phyloP scores from a whole-genome alignment of 129 eudicot genomes.

The Logfia minima region DNA sequence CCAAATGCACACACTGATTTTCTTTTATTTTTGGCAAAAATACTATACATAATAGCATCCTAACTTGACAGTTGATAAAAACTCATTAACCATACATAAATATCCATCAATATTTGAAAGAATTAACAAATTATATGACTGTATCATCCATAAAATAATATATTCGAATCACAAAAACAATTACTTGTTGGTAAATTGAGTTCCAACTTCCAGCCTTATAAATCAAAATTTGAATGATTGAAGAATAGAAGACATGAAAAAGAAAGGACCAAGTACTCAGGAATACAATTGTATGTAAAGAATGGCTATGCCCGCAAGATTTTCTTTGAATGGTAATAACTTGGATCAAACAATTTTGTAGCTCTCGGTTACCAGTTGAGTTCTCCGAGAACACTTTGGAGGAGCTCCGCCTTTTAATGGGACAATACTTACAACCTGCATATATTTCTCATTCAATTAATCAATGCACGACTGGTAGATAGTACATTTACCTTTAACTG shows the following conservation, averaged over 20 bases:
- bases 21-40: too few species aligned
- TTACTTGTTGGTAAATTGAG: neutral
- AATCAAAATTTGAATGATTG: conserved; percentile 13
- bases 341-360: conserved; percentile 75
- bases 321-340: conserved; percentile 9
- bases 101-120: neutral
- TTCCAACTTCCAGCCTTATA: neutral
- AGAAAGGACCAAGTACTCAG: neutral
- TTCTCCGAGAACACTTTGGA: conserved; percentile 84
- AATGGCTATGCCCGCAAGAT: neutral
- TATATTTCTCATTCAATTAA: neutral
- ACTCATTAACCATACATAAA: too few species aligned
- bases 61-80: too few species aligned
- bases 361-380: conserved; percentile 62
- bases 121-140: neutral
- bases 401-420: conserved; percentile 78
- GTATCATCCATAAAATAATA: conserved; percentile 2
- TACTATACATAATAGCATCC: too few species aligned
- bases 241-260: neutral
- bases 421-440: conserved; percentile 68
- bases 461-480: neutral
- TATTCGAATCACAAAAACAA: neutral
- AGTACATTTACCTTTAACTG: neutral
- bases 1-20: too few species aligned
- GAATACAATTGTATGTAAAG: conserved; percentile 5